Conservation (phyloP, 2,329 filamentous ascomycete genomes). For the Alternaria hordeiaustralica region DNA sequence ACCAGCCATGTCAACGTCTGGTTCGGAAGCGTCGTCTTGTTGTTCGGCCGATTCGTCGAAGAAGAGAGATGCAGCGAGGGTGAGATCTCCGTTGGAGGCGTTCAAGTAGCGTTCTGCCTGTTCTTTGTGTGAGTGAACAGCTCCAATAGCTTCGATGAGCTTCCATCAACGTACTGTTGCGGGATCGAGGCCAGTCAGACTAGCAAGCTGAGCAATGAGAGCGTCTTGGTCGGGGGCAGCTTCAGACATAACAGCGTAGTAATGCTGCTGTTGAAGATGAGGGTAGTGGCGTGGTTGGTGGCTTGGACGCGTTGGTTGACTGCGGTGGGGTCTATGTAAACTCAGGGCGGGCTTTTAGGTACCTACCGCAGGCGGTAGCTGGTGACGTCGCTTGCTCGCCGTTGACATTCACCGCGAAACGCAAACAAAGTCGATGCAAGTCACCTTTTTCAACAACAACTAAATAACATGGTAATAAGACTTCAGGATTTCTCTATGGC, state of each 20-base stretch:
- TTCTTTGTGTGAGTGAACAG: constrained; percentile 29
- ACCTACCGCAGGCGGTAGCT: constrained; percentile 1
- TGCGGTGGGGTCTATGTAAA: constrained; percentile 10
- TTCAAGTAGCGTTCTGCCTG: constrained; percentile 55
- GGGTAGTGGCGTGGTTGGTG: constrained; percentile 9
- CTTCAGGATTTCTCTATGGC: too few species aligned
- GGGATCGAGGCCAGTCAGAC: constrained; percentile 44
- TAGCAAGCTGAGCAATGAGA: constrained; percentile 45
- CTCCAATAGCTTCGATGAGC: constrained; percentile 30
- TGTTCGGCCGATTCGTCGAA: constrained; percentile 47
- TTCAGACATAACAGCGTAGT: constrained; percentile 39
- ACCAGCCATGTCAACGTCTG: constrained; percentile 45
- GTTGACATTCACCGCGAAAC: neutral
- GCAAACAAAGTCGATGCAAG: too few species aligned
- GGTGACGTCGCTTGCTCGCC: constrained; percentile 11
- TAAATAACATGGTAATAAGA: too few species aligned
- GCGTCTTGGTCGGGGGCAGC: constrained; percentile 40
- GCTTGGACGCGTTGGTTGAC: constrained; percentile 6
- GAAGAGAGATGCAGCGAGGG: constrained; percentile 54
- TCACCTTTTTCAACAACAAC: too few species aligned
- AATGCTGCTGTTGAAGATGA: neutral
- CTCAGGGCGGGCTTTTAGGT: neutral
- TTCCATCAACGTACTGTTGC: constrained; percentile 41
- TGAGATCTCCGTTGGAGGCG: constrained; percentile 55
- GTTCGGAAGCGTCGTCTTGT: constrained; percentile 25